Evolutionary conservation across 2,329 filamentous ascomycete genomes (phyloP).

Genomic region (Aspergillus versicolor): DNA sequence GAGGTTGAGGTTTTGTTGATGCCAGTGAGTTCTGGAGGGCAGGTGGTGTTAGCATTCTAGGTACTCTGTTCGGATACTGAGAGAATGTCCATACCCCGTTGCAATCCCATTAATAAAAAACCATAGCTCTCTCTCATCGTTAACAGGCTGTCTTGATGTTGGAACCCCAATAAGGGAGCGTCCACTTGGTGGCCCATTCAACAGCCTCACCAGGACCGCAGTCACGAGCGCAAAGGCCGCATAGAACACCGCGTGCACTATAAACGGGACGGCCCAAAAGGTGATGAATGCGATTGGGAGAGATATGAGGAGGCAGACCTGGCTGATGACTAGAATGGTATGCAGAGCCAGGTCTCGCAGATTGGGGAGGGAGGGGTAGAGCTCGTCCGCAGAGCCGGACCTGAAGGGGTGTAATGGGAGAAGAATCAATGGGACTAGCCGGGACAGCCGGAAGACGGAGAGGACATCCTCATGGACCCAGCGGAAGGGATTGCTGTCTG

Average conservation of each 20-base stretch:
- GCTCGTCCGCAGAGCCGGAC: not conserved
- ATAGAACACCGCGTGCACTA: not conserved
- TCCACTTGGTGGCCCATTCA: not conserved
- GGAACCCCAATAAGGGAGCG: not conserved
- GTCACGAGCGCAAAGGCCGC: not conserved
- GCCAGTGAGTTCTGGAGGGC: not conserved
- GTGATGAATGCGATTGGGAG: not conserved
- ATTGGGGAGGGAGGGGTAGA: constrained; percentile 1
- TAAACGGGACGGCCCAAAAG: not conserved
- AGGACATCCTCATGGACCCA: not conserved
- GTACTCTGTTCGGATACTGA: too few relatives aligned
- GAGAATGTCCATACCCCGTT: not conserved
- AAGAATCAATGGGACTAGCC: not conserved
- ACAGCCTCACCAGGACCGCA: not conserved
- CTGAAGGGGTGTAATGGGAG: not conserved
- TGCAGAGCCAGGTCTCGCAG: not conserved
- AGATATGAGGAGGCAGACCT: not conserved
- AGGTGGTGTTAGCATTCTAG: not conserved
- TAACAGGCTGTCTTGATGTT: not conserved
- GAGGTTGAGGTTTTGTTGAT: not conserved
- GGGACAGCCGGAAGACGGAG: not conserved
- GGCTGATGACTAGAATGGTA: not conserved
- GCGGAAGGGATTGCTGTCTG: not conserved
- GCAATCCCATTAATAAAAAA: constrained; percentile 8
- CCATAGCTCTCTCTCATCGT: constrained; percentile 1